These are phyloP conservation scores for Nemania diffusa DNA, from an alignment of 2,329 filamentous ascomycete species.

Conservation along the genomic window DNA sequence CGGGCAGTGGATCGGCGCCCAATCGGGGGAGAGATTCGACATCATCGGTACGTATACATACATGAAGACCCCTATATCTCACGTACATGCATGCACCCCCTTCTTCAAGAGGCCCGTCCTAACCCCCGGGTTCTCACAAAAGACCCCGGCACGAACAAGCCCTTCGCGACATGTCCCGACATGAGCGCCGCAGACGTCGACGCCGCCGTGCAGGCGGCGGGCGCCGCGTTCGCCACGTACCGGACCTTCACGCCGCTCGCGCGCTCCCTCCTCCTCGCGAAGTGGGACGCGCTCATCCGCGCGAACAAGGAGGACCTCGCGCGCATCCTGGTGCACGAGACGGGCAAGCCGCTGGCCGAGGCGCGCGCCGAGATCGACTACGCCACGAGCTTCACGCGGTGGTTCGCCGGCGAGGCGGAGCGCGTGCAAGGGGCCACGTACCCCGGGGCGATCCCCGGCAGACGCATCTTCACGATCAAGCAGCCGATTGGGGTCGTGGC, in stretches of 20 bases:
- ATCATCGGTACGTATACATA: constrained; percentile 57
- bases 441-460: constrained; percentile 67
- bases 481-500: constrained; percentile 76
- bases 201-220: constrained; percentile 66
- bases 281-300: constrained; percentile 73
- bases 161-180: constrained; percentile 55
- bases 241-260: constrained; percentile 68
- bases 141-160: constrained; percentile 59
- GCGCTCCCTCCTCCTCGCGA: constrained; percentile 70
- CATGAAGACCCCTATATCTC: not conserved
- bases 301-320: constrained; percentile 71
- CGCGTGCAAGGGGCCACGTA: constrained; percentile 67
- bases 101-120: too few relatives aligned
- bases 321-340: constrained; percentile 70
- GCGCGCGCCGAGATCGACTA: constrained; percentile 67
- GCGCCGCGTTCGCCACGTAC: constrained; percentile 70
- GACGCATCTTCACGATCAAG: constrained; percentile 77
- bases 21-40: constrained; percentile 67
- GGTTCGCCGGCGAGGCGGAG: constrained; percentile 65
- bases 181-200: constrained; percentile 69
- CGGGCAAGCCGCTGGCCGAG: constrained; percentile 66
- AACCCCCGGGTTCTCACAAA: not conserved
- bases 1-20: constrained; percentile 65
- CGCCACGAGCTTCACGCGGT: constrained; percentile 63
- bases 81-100: constrained; percentile 7